Percentiles rank a stretch among this genome's conserved stretches.
Conservation (phyloP, 2,329 filamentous ascomycete genomes). For the Truncatella angustata region DNA sequence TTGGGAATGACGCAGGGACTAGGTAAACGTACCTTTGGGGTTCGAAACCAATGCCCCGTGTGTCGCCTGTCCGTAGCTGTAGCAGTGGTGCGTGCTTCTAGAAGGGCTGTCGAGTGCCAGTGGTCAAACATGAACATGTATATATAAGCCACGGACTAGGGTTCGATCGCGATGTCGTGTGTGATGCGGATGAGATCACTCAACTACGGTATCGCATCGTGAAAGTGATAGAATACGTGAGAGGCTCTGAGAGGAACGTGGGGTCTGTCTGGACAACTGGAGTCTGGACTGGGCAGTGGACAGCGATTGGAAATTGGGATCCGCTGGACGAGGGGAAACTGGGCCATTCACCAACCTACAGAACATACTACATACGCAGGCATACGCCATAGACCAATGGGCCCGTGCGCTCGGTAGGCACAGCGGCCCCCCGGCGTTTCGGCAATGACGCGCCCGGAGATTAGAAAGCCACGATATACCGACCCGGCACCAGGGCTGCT, state of each 20-base stretch:
- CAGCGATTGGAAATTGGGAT: too few relatives aligned
- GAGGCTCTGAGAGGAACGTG: constrained; percentile 3
- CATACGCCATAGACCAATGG: too few relatives aligned
- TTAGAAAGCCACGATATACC: too few relatives aligned
- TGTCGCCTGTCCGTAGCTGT: too few relatives aligned
- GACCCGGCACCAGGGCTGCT: too few relatives aligned
- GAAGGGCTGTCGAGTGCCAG: not conserved
- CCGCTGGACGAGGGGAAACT: not conserved
- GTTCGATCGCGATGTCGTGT: not conserved
- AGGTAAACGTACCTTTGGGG: not conserved
- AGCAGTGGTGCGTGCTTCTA: not conserved
- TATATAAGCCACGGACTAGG: not conserved
- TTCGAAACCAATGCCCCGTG: not conserved
- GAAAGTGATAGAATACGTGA: not conserved
- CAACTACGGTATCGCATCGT: not conserved
- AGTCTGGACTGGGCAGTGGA: too few relatives aligned
- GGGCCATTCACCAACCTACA: too few relatives aligned
- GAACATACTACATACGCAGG: too few relatives aligned
- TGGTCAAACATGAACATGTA: not conserved
- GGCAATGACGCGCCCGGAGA: constrained; percentile 7
- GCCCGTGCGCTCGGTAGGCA: not conserved
- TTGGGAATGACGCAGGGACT: constrained; percentile 9
- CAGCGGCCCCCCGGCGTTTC: not conserved
- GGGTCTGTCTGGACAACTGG: not conserved
- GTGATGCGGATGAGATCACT: constrained; percentile 1